Evolutionary conservation across 768 basidiomycete species (phyloP).

Genomic region (Pulveroboletus sp.): DNA sequence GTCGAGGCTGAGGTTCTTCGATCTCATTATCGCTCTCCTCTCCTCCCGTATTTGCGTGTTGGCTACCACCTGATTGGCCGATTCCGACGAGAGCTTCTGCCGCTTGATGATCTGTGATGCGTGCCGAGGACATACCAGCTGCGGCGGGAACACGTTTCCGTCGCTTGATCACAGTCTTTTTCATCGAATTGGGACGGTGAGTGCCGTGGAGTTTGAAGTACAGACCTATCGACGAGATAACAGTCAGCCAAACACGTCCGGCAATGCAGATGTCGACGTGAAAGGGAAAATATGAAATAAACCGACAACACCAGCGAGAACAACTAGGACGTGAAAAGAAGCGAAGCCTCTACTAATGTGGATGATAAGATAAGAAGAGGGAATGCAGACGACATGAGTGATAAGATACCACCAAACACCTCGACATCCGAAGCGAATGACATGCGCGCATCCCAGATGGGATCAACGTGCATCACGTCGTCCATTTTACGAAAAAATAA

Average conservation of each 20-base stretch:
- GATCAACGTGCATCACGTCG: slow-evolving; percentile 20
- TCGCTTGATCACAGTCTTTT: slow-evolving; percentile 98
- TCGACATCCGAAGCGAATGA: slow-evolving; percentile 17
- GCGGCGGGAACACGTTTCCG: slow-evolving; percentile 96
- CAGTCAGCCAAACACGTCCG: slow-evolving; percentile 10
- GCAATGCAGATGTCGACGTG: background rate
- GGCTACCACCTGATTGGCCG: slow-evolving; percentile 45
- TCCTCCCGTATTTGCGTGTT: slow-evolving; percentile 32
- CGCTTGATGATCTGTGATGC: slow-evolving; percentile 80
- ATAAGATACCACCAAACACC: slow-evolving; percentile 16
- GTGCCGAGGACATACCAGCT: slow-evolving; percentile 39
- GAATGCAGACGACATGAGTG: slow-evolving; percentile 11
- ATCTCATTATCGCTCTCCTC: slow-evolving; percentile 40
- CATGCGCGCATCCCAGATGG: slow-evolving; percentile 17
- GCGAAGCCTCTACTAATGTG: slow-evolving; percentile 2
- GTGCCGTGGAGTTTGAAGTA: slow-evolving; percentile 99
- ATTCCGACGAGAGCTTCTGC: slow-evolving; percentile 87
- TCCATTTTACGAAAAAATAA: slow-evolving; percentile 20
- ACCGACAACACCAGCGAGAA: background rate
- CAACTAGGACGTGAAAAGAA: slow-evolving; percentile 13
- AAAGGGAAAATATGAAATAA: background rate
- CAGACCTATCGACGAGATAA: slow-evolving; percentile 54
- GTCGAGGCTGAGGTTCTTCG: slow-evolving; percentile 48
- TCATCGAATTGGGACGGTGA: slow-evolving; percentile 97
- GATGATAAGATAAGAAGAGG: slow-evolving; percentile 26